phyloP scores from a whole-genome alignment of 768 basidiomycete species.

The Epithele typhae region DNA sequence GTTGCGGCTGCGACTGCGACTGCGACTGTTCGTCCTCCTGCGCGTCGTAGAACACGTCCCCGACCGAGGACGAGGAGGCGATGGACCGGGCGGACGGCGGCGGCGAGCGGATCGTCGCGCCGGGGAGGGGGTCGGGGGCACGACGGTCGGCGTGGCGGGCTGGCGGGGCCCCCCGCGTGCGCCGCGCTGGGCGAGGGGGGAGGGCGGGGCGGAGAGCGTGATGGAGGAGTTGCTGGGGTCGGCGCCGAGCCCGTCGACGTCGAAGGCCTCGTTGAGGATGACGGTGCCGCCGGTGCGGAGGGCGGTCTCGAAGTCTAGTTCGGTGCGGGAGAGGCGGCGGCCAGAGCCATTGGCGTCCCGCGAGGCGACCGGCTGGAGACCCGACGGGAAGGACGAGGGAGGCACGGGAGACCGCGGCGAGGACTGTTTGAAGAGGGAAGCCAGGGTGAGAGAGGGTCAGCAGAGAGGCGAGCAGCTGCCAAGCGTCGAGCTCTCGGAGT shows the following conservation, averaged over 20 bases:
- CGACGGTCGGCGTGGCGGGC: slow-evolving; percentile 56
- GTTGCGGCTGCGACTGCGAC: too few relatives aligned
- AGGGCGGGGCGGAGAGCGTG: slow-evolving; percentile 38
- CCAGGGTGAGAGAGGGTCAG: slow-evolving; percentile 44
- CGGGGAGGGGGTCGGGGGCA: slow-evolving; percentile 67
- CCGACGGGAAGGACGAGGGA: slow-evolving; percentile 43
- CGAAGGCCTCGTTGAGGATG: slow-evolving; percentile 63
- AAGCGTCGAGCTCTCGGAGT: slow-evolving; percentile 9
- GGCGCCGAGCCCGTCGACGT: slow-evolving; percentile 64
- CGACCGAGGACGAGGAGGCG: slow-evolving; percentile 45
- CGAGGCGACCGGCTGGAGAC: slow-evolving; percentile 55
- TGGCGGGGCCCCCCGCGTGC: slow-evolving; percentile 30
- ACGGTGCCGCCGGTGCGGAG: slow-evolving; percentile 65
- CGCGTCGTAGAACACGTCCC: slow-evolving; percentile 59
- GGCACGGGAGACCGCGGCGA: slow-evolving; percentile 41
- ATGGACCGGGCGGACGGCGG: slow-evolving; percentile 29
- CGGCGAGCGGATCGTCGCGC: slow-evolving; percentile 20
- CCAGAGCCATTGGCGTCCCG: slow-evolving; percentile 37
- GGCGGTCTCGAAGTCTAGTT: slow-evolving; percentile 81
- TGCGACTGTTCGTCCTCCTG: slow-evolving; percentile 55
- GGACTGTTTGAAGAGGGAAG: slow-evolving; percentile 55
- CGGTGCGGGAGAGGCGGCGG: slow-evolving; percentile 65
- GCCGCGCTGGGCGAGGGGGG: slow-evolving; percentile 34
- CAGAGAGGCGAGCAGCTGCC: too few relatives aligned
- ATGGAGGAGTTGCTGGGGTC: slow-evolving; percentile 35